Percentiles rank a stretch among this genome's conserved stretches.
phyloP scores from a whole-genome alignment of 2,329 filamentous ascomycete species.

The Chaetoscypha palmicola region DNA sequence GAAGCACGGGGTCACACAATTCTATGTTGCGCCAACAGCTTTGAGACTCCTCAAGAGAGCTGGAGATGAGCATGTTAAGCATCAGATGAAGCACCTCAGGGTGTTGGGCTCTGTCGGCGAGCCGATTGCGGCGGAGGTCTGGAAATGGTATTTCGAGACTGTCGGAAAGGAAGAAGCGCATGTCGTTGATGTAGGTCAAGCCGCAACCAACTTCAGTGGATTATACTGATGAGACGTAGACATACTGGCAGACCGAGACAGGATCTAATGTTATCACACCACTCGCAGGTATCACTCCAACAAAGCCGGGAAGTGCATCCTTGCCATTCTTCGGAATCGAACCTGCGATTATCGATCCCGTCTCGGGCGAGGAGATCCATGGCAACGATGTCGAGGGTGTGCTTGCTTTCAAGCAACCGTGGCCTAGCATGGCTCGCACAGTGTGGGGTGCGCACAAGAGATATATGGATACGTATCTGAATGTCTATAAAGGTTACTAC shows the following conservation, averaged over 20 bases:
- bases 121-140: conserved; percentile 94
- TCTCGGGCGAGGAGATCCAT: conserved; percentile 85
- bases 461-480: conserved; percentile 98
- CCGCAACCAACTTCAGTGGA: conserved; percentile 18
- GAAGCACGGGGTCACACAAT: conserved; percentile 91
- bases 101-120: conserved; percentile 93
- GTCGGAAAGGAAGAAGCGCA: conserved; percentile 92
- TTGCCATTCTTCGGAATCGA: conserved; percentile 98
- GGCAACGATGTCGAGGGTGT: conserved; percentile 51
- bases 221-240: conserved; percentile 46
- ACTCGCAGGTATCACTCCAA: conserved; percentile 85
- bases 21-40: conserved; percentile 95
- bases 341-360: conserved; percentile 92
- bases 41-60: conserved; percentile 90
- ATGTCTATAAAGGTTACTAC: conserved; percentile 97
- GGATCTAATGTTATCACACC: conserved; percentile 95
- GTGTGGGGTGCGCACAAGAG: conserved; percentile 97
- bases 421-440: conserved; percentile 97
- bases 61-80: conserved; percentile 84
- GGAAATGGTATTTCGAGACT: conserved; percentile 98
- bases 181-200: conserved; percentile 74
- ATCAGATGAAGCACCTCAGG: conserved; percentile 80
- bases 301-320: conserved; percentile 92
- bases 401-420: conserved; percentile 84
- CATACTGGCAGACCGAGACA: conserved; percentile 99